These are phyloP conservation scores for Choricystis sp. DNA, from an alignment of 139 green algal genomes.

Conservation along the genomic window DNA sequence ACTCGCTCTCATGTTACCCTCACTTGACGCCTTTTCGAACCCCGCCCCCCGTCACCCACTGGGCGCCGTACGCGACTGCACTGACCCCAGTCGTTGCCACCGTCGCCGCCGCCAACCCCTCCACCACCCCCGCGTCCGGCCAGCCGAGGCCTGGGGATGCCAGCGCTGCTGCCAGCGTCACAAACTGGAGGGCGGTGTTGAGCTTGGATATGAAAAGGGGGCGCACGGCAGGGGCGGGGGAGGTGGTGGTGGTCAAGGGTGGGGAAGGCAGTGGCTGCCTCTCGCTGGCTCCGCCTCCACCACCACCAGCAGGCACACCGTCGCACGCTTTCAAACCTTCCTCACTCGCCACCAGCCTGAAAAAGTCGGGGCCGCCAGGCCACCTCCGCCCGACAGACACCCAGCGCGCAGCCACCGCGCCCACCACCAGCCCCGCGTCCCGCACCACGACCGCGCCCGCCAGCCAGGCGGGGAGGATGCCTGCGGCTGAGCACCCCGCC, in stretches of 20 bases:
- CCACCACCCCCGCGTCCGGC: conserved; percentile 25
- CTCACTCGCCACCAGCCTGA: conserved; percentile 14
- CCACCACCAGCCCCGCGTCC: conserved; percentile 45
- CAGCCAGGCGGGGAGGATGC: conserved; percentile 36
- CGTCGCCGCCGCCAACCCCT: not conserved
- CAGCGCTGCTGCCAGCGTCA: conserved; percentile 44
- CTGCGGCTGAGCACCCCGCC: conserved; percentile 30
- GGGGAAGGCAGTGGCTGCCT: not conserved
- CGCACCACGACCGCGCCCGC: conserved; percentile 46
- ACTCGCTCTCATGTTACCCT: no score
- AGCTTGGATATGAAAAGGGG: conserved; percentile 68
- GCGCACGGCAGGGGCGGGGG: conserved; percentile 9
- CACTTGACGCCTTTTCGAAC: not conserved
- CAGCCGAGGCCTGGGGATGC: conserved; percentile 28
- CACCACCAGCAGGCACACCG: no score
- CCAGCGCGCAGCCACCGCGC: conserved; percentile 22
- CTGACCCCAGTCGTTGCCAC: not conserved
- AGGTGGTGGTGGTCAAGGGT: not conserved
- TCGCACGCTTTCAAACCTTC: not conserved
- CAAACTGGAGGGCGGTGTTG: conserved; percentile 73
- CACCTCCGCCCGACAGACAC: conserved; percentile 30
- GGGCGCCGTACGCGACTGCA: not conserved
- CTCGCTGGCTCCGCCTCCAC: no score
- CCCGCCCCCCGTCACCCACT: not conserved
- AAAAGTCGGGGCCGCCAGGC: conserved; percentile 36